phyloP scores from a whole-genome alignment of 371 early-diverging fungal species.

The Lichtheimia ramosa region DNA sequence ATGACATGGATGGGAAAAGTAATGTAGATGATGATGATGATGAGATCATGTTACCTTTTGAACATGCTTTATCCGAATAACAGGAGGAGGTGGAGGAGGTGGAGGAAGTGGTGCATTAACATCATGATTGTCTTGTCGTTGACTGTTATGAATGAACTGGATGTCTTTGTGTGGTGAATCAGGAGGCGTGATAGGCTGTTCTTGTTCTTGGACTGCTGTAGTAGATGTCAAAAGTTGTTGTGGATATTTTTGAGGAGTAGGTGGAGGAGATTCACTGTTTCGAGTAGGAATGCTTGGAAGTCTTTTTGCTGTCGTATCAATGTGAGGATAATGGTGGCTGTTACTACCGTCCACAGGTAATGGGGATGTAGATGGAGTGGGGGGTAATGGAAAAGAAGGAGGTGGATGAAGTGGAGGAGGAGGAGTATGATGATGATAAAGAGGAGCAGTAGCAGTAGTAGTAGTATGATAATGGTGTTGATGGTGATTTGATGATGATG shows the following conservation, averaged over 20 bases:
- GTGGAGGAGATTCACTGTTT: not conserved
- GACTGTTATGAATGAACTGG: not conserved
- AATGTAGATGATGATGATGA: too few relatives aligned
- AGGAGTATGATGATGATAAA: not conserved
- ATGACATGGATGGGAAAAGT: not conserved
- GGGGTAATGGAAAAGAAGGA: slow-evolving; percentile 13
- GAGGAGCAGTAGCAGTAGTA: too few relatives aligned
- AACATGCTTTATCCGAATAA: slow-evolving; percentile 14
- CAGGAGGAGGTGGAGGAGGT: slow-evolving; percentile 2
- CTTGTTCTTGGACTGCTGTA: not conserved
- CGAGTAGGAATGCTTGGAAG: too few relatives aligned
- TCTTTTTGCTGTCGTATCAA: too few relatives aligned
- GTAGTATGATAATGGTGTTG: not conserved
- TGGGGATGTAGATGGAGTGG: slow-evolving; percentile 7
- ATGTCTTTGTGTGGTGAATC: slow-evolving; percentile 3
- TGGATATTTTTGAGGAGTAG: slow-evolving; percentile 3
- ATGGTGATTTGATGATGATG: not conserved
- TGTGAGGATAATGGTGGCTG: not conserved
- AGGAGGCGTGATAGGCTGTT: slow-evolving; percentile 10
- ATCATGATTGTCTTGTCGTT: not conserved
- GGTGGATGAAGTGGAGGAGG: slow-evolving; percentile 14
- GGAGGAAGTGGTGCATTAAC: slow-evolving; percentile 4
- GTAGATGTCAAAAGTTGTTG: not conserved
- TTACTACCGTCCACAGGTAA: not conserved
- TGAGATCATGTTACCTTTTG: slow-evolving; percentile 16